Percentiles rank a stretch among this genome's conserved stretches.
phyloP scores from a whole-genome alignment of 768 basidiomycete genomes.

The Naematelia encephala region DNA sequence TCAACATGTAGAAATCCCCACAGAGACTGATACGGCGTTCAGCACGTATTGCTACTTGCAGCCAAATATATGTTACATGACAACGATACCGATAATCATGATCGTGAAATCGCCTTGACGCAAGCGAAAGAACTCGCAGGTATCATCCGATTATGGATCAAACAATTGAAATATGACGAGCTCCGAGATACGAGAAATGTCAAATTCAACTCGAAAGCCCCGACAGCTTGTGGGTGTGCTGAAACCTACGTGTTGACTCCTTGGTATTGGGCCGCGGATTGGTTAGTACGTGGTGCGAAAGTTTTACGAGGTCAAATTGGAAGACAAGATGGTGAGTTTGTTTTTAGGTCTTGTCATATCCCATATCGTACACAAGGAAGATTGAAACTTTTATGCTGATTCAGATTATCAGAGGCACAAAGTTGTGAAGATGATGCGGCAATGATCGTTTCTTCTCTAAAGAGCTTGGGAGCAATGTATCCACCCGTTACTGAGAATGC shows the following conservation, averaged over 20 bases:
- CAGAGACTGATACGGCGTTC: too few relatives aligned
- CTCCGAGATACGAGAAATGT: not conserved
- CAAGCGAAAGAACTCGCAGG: slow-evolving; percentile 7
- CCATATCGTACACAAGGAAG: not conserved
- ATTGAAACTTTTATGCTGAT: too few relatives aligned
- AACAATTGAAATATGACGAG: slow-evolving; percentile 4
- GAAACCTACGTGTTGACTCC: slow-evolving; percentile 20
- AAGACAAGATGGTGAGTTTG: slow-evolving; percentile 8
- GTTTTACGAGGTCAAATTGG: slow-evolving; percentile 11
- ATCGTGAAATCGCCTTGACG: slow-evolving; percentile 5
- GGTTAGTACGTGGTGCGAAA: slow-evolving; percentile 14
- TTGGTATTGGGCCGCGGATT: slow-evolving; percentile 19
- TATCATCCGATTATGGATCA: slow-evolving; percentile 16
- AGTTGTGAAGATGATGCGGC: slow-evolving; percentile 8
- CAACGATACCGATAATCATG: slow-evolving; percentile 4
- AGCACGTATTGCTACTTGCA: slow-evolving; percentile 12
- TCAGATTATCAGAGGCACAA: slow-evolving; percentile 4
- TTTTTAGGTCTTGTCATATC: not conserved
- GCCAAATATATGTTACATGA: slow-evolving; percentile 17
- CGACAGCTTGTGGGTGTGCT: slow-evolving; percentile 13
- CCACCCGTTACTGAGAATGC: not conserved
- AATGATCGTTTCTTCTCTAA: slow-evolving; percentile 2
- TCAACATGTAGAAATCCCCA: not conserved
- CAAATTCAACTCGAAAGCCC: not conserved
- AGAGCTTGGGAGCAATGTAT: slow-evolving; percentile 3